Evolutionary conservation across 306 rosid genomes (phyloP).

Genomic region (Ceratonia siliqua): DNA sequence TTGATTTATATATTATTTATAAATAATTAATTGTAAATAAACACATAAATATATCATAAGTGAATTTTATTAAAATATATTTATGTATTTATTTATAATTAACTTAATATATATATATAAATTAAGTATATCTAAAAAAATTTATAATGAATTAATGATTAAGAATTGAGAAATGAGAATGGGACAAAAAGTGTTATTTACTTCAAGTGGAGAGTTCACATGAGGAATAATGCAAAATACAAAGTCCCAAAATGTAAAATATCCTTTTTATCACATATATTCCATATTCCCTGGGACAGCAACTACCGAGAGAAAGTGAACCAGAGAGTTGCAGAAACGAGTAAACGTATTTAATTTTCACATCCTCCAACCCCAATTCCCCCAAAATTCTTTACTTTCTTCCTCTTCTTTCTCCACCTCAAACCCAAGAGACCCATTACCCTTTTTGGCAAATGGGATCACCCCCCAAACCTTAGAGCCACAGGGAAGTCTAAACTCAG

Average conservation of each 20-base stretch:
- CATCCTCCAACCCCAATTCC: slow-evolving; percentile 66
- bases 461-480: slow-evolving; percentile 40
- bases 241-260: slow-evolving; percentile 46
- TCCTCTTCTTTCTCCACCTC: slow-evolving; percentile 44
- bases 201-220: not conserved
- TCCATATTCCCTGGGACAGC: slow-evolving; percentile 61
- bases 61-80: too few species aligned
- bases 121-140: too few species aligned
- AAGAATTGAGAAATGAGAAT: not conserved
- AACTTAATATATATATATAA: too few species aligned
- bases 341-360: slow-evolving; percentile 65
- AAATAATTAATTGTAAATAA: too few species aligned
- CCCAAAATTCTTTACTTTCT: slow-evolving; percentile 55
- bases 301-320: slow-evolving; percentile 53
- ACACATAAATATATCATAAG: too few species aligned
- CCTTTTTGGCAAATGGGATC: slow-evolving; percentile 43
- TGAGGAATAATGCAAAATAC: slow-evolving; percentile 23
- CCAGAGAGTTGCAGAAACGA: slow-evolving; percentile 50
- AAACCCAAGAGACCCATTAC: slow-evolving; percentile 46
- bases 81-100: too few species aligned
- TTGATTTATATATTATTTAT: too few species aligned
- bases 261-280: not conserved
- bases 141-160: too few species aligned
- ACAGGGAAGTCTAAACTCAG: not conserved
- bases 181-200: not conserved